phyloP scores from a whole-genome alignment of 805 yeast species.

The Yarrowia hollandica region DNA sequence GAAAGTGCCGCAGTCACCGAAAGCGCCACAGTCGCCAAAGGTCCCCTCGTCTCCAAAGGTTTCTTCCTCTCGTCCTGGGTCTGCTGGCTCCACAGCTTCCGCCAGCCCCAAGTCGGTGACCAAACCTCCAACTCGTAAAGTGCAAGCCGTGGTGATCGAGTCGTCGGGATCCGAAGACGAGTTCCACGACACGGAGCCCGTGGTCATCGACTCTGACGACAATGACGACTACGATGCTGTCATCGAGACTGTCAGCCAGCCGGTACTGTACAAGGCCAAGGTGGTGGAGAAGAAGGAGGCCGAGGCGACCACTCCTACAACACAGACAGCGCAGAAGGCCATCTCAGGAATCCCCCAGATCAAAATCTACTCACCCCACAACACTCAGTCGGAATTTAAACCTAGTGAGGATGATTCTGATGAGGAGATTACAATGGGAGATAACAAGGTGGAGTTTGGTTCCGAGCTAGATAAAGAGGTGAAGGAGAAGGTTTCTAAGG shows the following conservation, averaged over 20 bases:
- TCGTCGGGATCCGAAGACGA: conserved; percentile 19
- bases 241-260: conserved; percentile 22
- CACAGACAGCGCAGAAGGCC: conserved; percentile 17
- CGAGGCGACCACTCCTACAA: neutral
- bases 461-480: neutral
- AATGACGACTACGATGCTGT: conserved; percentile 16
- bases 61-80: neutral
- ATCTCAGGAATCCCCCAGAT: conserved; percentile 15
- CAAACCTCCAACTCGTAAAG: neutral
- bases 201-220: conserved; percentile 14
- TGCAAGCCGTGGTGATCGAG: conserved; percentile 18
- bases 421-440: neutral
- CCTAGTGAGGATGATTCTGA: conserved; percentile 6
- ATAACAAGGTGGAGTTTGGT: conserved; percentile 3
- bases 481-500: neutral
- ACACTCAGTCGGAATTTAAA: conserved; percentile 8
- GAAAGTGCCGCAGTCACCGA: neutral
- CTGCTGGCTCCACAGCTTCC: neutral
- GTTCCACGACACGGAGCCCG: conserved; percentile 14
- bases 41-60: neutral
- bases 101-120: neutral
- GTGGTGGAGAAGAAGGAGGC: neutral
- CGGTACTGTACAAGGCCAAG: conserved; percentile 14
- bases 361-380: conserved; percentile 24
- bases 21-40: neutral